A percentile compares a stretch with the other conserved stretches of the same genome.
Evolutionary conservation across 805 yeast species (phyloP).

Genomic region (Suhomyces canberraensis): DNA sequence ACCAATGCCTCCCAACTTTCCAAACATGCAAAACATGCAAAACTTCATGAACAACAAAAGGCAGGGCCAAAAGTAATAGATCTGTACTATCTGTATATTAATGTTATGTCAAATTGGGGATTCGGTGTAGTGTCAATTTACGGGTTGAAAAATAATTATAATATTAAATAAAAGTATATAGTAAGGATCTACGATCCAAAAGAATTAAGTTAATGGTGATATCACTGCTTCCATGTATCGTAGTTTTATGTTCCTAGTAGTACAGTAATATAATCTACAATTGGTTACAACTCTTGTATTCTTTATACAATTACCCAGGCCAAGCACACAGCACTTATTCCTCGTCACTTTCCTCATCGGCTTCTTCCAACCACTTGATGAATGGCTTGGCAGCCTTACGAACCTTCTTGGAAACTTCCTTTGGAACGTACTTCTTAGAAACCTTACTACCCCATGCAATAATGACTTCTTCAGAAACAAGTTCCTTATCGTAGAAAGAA

Average conservation of each 20-base stretch:
- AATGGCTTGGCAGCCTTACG: constrained; percentile 96
- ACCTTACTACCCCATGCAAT: constrained; percentile 86
- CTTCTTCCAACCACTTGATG: constrained; percentile 90
- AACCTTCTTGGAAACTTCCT: constrained; percentile 87
- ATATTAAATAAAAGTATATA: too few relatives aligned
- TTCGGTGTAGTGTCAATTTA: too few relatives aligned
- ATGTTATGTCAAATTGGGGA: too few relatives aligned
- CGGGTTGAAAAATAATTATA: too few relatives aligned
- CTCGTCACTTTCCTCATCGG: constrained; percentile 77
- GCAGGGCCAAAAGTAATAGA: constrained; percentile 1
- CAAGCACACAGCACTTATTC: constrained; percentile 38
- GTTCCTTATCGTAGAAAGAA: constrained; percentile 76
- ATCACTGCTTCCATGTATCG: too few relatives aligned
- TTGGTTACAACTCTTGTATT: too few relatives aligned
- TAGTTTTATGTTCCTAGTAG: too few relatives aligned
- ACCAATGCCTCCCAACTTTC: constrained; percentile 19
- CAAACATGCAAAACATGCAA: constrained; percentile 21
- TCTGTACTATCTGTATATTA: too few relatives aligned
- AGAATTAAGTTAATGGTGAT: too few relatives aligned
- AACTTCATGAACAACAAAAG: constrained; percentile 9
- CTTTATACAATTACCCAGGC: too few relatives aligned
- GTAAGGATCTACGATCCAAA: too few relatives aligned
- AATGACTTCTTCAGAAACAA: constrained; percentile 79
- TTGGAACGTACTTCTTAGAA: constrained; percentile 89
- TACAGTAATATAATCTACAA: too few relatives aligned